Evolutionary conservation across 306 rosid genomes (phyloP).

Genomic region (Cicer pinnatifidum): DNA sequence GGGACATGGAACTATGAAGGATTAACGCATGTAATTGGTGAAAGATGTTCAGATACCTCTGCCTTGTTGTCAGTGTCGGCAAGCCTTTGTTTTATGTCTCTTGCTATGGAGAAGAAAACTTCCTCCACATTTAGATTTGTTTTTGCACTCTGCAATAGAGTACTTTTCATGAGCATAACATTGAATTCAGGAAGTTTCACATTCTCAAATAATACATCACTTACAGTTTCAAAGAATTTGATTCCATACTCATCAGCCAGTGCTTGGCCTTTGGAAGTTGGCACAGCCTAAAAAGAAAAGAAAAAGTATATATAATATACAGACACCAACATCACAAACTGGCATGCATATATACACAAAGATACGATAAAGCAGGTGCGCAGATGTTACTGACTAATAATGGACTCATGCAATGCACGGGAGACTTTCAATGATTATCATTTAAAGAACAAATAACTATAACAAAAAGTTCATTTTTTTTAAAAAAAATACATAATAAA

Average conservation of each 20-base stretch:
- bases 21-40: background rate
- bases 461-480: no score
- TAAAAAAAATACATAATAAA: no score
- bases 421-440: no score
- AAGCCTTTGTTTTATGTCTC: conserved; percentile 90
- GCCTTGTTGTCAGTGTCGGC: conserved; percentile 76
- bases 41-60: conserved; percentile 60
- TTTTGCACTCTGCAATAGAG: conserved; percentile 80
- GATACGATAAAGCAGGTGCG: background rate
- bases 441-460: no score
- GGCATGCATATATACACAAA: background rate
- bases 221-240: conserved; percentile 95
- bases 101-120: conserved; percentile 92
- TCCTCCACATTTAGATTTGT: conserved; percentile 93
- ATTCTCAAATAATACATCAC: conserved; percentile 46
- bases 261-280: conserved; percentile 92
- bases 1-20: background rate
- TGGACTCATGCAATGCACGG: no score
- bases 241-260: conserved; percentile 98
- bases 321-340: conserved; percentile 30
- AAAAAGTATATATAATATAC: background rate
- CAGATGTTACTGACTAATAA: conserved; percentile 9
- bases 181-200: conserved; percentile 22
- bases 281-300: conserved; percentile 70
- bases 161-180: conserved; percentile 43